Evolutionary conservation across 148 eudicot species (phyloP).

Genomic region (Chenopodium suecicum): DNA sequence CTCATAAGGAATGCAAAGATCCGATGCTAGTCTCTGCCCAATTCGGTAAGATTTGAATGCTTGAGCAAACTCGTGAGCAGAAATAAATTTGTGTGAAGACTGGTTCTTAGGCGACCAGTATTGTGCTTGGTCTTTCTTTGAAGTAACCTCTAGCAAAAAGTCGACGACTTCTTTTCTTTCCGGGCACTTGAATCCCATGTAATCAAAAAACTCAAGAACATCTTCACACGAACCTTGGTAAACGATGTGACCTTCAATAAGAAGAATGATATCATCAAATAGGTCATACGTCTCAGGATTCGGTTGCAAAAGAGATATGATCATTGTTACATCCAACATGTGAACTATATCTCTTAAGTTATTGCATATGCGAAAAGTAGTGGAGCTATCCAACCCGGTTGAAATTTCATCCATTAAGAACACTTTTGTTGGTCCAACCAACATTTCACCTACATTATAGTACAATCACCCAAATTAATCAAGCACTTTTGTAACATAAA

Average conservation of each 20-base stretch:
- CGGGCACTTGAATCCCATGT: slow-evolving; percentile 54
- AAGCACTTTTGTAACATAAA: not conserved
- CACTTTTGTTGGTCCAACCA: slow-evolving; percentile 51
- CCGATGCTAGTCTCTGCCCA: slow-evolving; percentile 32
- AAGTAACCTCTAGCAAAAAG: slow-evolving; percentile 52
- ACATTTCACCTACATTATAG: slow-evolving; percentile 43
- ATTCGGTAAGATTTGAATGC: slow-evolving; percentile 46
- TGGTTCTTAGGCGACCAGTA: slow-evolving; percentile 37
- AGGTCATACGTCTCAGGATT: slow-evolving; percentile 55
- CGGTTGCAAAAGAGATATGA: slow-evolving; percentile 51
- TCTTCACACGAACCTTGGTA: slow-evolving; percentile 49
- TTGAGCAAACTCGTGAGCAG: slow-evolving; percentile 39
- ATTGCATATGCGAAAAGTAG: slow-evolving; percentile 51
- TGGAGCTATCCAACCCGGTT: slow-evolving; percentile 55
- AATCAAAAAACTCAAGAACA: slow-evolving; percentile 45
- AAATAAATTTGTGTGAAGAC: slow-evolving; percentile 32
- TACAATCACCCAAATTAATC: not conserved
- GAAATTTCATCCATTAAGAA: slow-evolving; percentile 61
- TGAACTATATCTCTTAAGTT: slow-evolving; percentile 39
- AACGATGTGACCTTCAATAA: slow-evolving; percentile 48
- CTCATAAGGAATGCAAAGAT: slow-evolving; percentile 40
- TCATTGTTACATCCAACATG: slow-evolving; percentile 42
- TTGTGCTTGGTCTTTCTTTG: slow-evolving; percentile 54
- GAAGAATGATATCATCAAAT: slow-evolving; percentile 52
- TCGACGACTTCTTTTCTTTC: slow-evolving; percentile 57